Evolutionary conservation across 306 rosid species (phyloP), one percentile per base, ranked within the genome.

Genomic region (Quercus rubra): DNA sequence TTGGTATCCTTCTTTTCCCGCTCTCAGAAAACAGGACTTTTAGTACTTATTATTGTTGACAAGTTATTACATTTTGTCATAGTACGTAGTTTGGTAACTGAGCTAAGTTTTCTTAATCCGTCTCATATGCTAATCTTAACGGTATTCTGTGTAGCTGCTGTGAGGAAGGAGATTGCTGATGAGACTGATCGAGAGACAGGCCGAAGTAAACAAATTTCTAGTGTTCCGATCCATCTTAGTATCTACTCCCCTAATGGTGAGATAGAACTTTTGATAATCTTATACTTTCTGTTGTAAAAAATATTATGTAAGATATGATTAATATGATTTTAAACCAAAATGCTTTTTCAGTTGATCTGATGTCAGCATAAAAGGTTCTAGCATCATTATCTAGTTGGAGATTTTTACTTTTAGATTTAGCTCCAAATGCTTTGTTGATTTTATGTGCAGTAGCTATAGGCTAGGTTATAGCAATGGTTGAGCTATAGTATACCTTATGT

Each of bases 101-200:
- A 64, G 70, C 41, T 64, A 64, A 62, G 27, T 5, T 27, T 62
- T 62, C 38, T 62, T 62, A 62, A 27, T 49, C 31, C 15, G 0
- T 23, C 30, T 11, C 13, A 23, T 59, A 19, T 77, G 82, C 31
- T 51, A 58, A 15, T 75, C 70, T 21, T 57, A n/a, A 49, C 43
- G 20, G 20, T 43, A 4, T 15, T 74, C 30, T 73, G 35, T 80
- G 70, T 70, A 86, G 80, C 82, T 77, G 74, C 83, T 56, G 74
- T 85, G 87, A 90, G 98, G 78, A 94, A 90, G 86, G 98, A 94
- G 88, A 94, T 94, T 83, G 79, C 86, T 81, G 98, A 94, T 61
- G 98, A 94, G 90, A 94, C 98, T 1, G 98, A 94, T 74, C 87
- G 98, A 78, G 97, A 92, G 89, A 94, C 98, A 15, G 98, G 98